Percentiles rank a stretch among this genome's conserved stretches.
These are phyloP conservation scores for Amauroascus niger DNA, from an alignment of 2,329 filamentous ascomycete species.

Conservation along the genomic window DNA sequence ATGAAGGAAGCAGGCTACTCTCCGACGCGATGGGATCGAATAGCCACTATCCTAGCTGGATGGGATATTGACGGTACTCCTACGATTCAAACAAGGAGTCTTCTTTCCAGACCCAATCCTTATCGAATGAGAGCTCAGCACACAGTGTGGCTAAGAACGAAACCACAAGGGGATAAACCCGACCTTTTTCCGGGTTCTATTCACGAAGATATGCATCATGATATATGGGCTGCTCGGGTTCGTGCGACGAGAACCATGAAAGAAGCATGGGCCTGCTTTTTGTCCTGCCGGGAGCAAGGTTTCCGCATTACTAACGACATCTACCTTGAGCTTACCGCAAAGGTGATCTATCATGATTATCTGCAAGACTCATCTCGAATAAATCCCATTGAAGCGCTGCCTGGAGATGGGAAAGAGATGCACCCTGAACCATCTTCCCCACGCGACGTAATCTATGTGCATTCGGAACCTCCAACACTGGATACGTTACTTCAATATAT, in stretches of 20 bases:
- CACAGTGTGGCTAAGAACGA: neutral
- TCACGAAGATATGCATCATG: slow-evolving; percentile 8
- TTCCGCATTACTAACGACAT: slow-evolving; percentile 33
- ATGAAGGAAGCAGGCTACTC: slow-evolving; percentile 53
- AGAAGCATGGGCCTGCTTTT: slow-evolving; percentile 57
- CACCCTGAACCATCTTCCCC: slow-evolving; percentile 47
- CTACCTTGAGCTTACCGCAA: slow-evolving; percentile 50
- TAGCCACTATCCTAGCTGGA: slow-evolving; percentile 47
- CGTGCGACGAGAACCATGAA: slow-evolving; percentile 50
- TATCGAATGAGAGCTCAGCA: slow-evolving; percentile 8
- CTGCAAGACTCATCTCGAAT: slow-evolving; percentile 1
- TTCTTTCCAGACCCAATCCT: slow-evolving; percentile 24
- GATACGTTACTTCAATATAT: slow-evolving; percentile 46
- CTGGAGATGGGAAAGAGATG: slow-evolving; percentile 49
- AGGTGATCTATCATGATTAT: slow-evolving; percentile 37
- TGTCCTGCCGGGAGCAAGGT: slow-evolving; percentile 43
- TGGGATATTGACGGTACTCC: slow-evolving; percentile 56
- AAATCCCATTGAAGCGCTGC: slow-evolving; percentile 27
- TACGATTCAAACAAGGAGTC: slow-evolving; percentile 50
- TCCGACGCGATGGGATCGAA: slow-evolving; percentile 42
- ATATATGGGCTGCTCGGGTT: slow-evolving; percentile 50
- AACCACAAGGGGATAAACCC: neutral
- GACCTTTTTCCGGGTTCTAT: neutral
- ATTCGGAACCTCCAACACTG: slow-evolving; percentile 43
- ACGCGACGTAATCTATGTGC: slow-evolving; percentile 49